Percentiles rank a stretch among this genome's conserved stretches.
phyloP scores from a whole-genome alignment of 2,329 filamentous ascomycete species.

The Sphaerulina musiva region DNA sequence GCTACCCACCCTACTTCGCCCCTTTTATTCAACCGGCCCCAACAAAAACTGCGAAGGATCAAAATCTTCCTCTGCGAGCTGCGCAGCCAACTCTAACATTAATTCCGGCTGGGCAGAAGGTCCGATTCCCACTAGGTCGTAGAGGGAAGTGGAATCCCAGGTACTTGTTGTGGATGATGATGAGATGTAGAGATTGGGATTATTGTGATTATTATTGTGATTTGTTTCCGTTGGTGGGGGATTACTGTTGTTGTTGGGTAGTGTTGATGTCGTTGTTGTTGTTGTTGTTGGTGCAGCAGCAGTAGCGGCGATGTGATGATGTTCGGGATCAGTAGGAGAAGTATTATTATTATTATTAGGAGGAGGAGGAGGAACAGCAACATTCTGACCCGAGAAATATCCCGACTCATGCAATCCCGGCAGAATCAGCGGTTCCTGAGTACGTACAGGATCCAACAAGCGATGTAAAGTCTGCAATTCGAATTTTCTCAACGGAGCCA shows the following conservation, averaged over 20 bases:
- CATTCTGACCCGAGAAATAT: background rate
- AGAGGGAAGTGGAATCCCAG: background rate
- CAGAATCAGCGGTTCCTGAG: constrained; percentile 6
- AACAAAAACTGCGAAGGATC: constrained; percentile 4
- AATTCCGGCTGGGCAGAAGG: constrained; percentile 5
- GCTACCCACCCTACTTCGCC: no score
- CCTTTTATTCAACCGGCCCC: background rate
- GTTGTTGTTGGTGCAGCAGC: no score
- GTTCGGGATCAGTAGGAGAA: background rate
- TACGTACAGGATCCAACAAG: constrained; percentile 2
- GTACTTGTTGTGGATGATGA: background rate
- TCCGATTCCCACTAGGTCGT: background rate
- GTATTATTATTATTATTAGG: no score
- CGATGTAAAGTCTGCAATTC: constrained; percentile 19
- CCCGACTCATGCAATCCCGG: background rate
- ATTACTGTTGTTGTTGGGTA: no score
- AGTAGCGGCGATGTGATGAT: no score
- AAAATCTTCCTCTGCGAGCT: constrained; percentile 2
- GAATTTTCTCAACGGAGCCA: constrained; percentile 18
- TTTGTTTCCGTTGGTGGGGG: no score
- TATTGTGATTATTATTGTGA: no score
- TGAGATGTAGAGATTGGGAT: background rate
- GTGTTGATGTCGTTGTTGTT: no score
- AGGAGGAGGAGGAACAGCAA: no score
- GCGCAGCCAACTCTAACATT: constrained; percentile 5